These are phyloP conservation scores for Gynochthodes officinalis DNA, from an alignment of 257 asterid genomes.

Conservation along the genomic window DNA sequence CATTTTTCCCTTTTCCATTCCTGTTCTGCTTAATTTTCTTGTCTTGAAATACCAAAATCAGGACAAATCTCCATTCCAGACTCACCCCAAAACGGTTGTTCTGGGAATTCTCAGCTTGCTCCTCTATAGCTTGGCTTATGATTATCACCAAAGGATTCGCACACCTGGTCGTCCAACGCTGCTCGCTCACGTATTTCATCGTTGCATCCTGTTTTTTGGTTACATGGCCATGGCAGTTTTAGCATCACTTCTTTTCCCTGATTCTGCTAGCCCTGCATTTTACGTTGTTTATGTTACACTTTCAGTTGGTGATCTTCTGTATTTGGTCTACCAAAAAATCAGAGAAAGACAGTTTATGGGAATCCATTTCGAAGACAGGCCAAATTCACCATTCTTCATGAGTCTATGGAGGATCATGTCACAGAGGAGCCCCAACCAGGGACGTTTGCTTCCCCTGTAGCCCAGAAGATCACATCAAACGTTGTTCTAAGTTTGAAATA, in stretches of 20 bases:
- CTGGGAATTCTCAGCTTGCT: neutral
- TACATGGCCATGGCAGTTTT: neutral
- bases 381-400: neutral
- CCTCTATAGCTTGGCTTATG: neutral
- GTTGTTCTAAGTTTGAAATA: no score
- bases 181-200: neutral
- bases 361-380: neutral
- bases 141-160: neutral
- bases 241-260: slow-evolving; percentile 8
- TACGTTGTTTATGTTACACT: neutral
- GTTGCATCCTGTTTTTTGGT: neutral
- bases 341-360: neutral
- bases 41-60: neutral
- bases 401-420: neutral
- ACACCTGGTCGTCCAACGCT: neutral
- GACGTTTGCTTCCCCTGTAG: slow-evolving; percentile 3
- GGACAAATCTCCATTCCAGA: neutral
- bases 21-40: neutral
- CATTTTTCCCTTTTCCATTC: neutral
- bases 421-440: neutral
- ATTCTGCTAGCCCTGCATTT: slow-evolving; percentile 1
- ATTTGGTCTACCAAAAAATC: neutral
- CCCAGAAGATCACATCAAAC: neutral
- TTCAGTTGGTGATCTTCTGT: neutral
- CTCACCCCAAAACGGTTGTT: neutral